Conservation (phyloP, 306 rosid species). For the Quercus bicolor region DNA sequence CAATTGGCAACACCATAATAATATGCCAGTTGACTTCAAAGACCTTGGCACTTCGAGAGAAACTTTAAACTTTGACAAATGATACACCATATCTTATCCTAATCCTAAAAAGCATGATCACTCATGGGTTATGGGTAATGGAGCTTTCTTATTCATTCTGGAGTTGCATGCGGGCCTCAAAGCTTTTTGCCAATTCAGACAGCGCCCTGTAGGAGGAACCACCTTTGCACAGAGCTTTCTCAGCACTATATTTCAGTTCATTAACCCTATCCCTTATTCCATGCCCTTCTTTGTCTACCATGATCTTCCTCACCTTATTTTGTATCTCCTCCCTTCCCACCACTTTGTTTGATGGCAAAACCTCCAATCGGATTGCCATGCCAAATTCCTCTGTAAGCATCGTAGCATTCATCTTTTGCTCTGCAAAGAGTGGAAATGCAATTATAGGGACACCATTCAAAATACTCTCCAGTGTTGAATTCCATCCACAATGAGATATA, state of each 20-base stretch:
- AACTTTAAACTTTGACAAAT: too few species aligned
- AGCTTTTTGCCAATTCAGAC: background rate
- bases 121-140: too few species aligned
- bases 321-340: constrained; percentile 43
- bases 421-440: constrained; percentile 56
- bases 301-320: constrained; percentile 24
- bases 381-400: constrained; percentile 43
- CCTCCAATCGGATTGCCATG: constrained; percentile 20
- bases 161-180: background rate
- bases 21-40: too few species aligned
- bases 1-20: too few species aligned
- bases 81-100: too few species aligned
- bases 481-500: constrained; percentile 53
- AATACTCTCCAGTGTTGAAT: constrained; percentile 45
- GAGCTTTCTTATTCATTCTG: background rate
- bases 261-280: constrained; percentile 19
- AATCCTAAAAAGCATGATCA: too few species aligned
- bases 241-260: constrained; percentile 14
- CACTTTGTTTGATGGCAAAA: constrained; percentile 24
- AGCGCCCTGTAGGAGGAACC: constrained; percentile 31
- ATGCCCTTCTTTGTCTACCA: constrained; percentile 5
- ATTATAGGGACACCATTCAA: constrained; percentile 42
- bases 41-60: too few species aligned
- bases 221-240: constrained; percentile 1
- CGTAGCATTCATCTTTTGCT: constrained; percentile 55